Base-by-base conservation (phyloP, 2,329 filamentous ascomycete genomes). In the Cytospora mali region DNA sequence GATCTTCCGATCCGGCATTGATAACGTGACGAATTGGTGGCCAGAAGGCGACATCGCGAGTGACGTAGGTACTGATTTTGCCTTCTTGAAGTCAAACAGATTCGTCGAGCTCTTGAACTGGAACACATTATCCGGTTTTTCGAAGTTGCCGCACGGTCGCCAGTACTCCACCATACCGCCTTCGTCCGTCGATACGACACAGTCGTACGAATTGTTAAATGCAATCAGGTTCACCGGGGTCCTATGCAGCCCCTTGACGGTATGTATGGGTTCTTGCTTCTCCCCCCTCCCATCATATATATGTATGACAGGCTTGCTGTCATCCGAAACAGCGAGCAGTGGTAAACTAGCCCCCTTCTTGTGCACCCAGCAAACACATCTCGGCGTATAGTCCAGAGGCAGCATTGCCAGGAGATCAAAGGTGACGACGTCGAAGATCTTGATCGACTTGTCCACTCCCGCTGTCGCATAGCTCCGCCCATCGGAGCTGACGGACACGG, bases 111-210 rank as follows among this genome's bases (percentile, higher is more conserved):
- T 96, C 77, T 99, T 99, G 78, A 93, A 91, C 68, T 92, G 85
- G 73, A 96, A 99, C 21, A 99, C 93, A 58, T 87, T 92, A 68
- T 93, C 88, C 0, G 95, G 95, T 75, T 98, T 97, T 71, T 96
- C 92, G 74, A 92, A 97, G 46, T 81, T 87, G 2, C 86, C 88
- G 66, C 84, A 85, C 0, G 95, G 93, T 62, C 86, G 85, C 95
- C 95, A 99, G 77, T 99, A 99, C 75, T 99, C 95, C 11, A 99
- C 74, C 94, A 98, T 98, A 27, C 95, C 94, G 59, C 86, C 86
- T 68, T 94, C 88, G 68, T 99, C 96, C 0, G 88, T 88, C 1
- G 95, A 98, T 7, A 98, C 79, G 1, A 96, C 93, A 71, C 95
- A 99, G 75, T 98, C 89, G 72, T 88, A 97, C 6, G 83, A 79